A percentile compares a stretch with the other conserved stretches of the same genome.
These are phyloP conservation scores for Phycomyces blakesleeanus DNA, from an alignment of 192 early-diverging fungal species.

Conservation along the genomic window DNA sequence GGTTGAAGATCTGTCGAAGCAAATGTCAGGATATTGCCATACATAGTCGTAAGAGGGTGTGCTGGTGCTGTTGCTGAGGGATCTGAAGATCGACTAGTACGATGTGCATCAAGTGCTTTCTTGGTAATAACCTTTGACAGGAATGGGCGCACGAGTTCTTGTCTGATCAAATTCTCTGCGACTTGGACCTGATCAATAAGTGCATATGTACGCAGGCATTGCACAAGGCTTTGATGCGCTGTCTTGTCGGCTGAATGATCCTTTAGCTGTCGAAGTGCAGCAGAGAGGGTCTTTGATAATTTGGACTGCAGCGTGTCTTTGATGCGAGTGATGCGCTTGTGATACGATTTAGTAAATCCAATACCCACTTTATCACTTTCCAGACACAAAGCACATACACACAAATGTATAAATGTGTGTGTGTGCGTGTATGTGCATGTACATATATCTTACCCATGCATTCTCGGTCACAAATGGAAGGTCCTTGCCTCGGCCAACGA, in stretches of 20 bases:
- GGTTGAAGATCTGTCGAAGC: conserved; percentile 41
- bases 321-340: conserved; percentile 64
- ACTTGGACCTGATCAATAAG: conserved; percentile 64
- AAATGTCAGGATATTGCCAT: conserved; percentile 54
- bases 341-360: conserved; percentile 2
- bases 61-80: no score
- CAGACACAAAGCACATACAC: no score
- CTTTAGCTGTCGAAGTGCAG: conserved; percentile 40
- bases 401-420: no score
- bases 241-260: conserved; percentile 24
- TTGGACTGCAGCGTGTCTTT: conserved; percentile 63
- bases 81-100: background rate
- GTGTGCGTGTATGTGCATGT: no score
- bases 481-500: conserved; percentile 57
- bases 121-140: conserved; percentile 36
- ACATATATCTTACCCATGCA: conserved; percentile 59
- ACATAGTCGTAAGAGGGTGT: conserved; percentile 52
- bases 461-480: conserved; percentile 69
- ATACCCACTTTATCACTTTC: no score
- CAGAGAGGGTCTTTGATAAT: conserved; percentile 51
- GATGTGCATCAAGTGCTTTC: background rate
- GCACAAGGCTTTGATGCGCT: conserved; percentile 50
- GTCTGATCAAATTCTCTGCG: conserved; percentile 61
- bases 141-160: conserved; percentile 51
- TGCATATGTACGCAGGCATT: conserved; percentile 71